Conservation (phyloP, 352 stramenopile genomes). For the Phytophthora syringae region DNA sequence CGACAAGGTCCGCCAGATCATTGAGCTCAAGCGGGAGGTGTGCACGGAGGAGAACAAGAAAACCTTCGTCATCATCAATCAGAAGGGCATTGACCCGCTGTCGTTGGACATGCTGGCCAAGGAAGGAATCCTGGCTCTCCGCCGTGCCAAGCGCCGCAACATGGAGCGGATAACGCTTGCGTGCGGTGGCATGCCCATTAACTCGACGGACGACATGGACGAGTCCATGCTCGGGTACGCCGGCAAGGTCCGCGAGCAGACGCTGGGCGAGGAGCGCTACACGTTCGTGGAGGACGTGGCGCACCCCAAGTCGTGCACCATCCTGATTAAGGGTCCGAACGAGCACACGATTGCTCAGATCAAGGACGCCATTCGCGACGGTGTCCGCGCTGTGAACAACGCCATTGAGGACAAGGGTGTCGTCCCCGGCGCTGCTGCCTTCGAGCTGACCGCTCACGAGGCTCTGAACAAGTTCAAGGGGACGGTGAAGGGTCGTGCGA, state of each 20-base stretch:
- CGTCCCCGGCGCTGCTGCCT: slow-evolving; percentile 96
- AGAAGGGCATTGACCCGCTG: slow-evolving; percentile 99
- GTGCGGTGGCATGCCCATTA: slow-evolving; percentile 98
- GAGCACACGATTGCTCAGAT: slow-evolving; percentile 99
- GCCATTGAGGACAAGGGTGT: slow-evolving; percentile 97
- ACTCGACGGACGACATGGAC: slow-evolving; percentile 98
- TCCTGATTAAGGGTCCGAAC: slow-evolving; percentile 99
- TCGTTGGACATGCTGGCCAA: slow-evolving; percentile 99
- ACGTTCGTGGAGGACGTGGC: slow-evolving; percentile 99
- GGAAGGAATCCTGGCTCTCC: slow-evolving; percentile 98
- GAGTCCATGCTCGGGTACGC: slow-evolving; percentile 96
- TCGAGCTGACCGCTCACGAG: slow-evolving; percentile 95
- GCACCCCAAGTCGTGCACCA: slow-evolving; percentile 97
- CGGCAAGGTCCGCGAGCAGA: slow-evolving; percentile 98
- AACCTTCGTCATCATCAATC: slow-evolving; percentile 99
- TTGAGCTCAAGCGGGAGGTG: slow-evolving; percentile 98
- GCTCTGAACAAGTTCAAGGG: slow-evolving; percentile 87
- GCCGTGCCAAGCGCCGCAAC: slow-evolving; percentile 99
- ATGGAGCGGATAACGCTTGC: slow-evolving; percentile 99
- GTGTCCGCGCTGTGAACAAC: slow-evolving; percentile 98
- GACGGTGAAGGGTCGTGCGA: slow-evolving; percentile 95
- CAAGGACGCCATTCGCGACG: slow-evolving; percentile 99
- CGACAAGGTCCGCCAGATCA: slow-evolving; percentile 97
- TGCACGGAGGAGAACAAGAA: slow-evolving; percentile 96
- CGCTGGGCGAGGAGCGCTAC: slow-evolving; percentile 99